These are phyloP conservation scores for Phialocephala subalpina DNA, from an alignment of 2,329 filamentous ascomycete genomes.

Conservation along the genomic window DNA sequence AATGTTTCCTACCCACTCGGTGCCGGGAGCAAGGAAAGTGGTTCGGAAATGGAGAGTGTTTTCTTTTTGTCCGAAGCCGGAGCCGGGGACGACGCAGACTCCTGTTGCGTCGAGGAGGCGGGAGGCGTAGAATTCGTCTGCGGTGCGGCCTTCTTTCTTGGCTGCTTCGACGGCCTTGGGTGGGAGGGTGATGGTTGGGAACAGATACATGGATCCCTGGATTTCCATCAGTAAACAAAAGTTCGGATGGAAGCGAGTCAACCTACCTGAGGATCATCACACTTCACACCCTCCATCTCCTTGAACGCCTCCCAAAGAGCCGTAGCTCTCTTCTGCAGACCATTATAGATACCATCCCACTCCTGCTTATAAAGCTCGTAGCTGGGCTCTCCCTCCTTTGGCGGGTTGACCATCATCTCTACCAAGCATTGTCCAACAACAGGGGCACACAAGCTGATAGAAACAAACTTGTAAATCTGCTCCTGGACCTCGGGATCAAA, in stretches of 20 bases:
- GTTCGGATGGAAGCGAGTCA: not conserved
- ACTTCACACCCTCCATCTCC: constrained; percentile 95
- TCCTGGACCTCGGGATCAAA: constrained; percentile 87
- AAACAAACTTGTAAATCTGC: constrained; percentile 98
- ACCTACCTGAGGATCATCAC: constrained; percentile 76
- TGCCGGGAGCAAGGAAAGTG: constrained; percentile 95
- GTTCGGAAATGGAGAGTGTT: constrained; percentile 93
- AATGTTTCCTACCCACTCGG: constrained; percentile 90
- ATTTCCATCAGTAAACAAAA: constrained; percentile 16
- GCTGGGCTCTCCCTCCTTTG: constrained; percentile 81
- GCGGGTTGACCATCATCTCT: constrained; percentile 98
- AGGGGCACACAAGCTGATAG: constrained; percentile 94
- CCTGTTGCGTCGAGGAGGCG: constrained; percentile 91
- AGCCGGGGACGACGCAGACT: constrained; percentile 91
- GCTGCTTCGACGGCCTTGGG: constrained; percentile 80
- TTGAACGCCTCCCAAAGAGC: constrained; percentile 91
- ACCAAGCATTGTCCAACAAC: constrained; percentile 96
- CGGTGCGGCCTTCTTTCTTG: constrained; percentile 71
- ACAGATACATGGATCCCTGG: constrained; percentile 97
- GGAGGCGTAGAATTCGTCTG: constrained; percentile 96
- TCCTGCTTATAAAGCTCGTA: constrained; percentile 85
- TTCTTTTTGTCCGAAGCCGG: constrained; percentile 93
- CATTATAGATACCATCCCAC: constrained; percentile 82
- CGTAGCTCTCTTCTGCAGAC: constrained; percentile 79
- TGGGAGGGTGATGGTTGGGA: constrained; percentile 89